Base-by-base conservation (phyloP, 345 rosid genomes). In the Eucalyptus camaldulensis region DNA sequence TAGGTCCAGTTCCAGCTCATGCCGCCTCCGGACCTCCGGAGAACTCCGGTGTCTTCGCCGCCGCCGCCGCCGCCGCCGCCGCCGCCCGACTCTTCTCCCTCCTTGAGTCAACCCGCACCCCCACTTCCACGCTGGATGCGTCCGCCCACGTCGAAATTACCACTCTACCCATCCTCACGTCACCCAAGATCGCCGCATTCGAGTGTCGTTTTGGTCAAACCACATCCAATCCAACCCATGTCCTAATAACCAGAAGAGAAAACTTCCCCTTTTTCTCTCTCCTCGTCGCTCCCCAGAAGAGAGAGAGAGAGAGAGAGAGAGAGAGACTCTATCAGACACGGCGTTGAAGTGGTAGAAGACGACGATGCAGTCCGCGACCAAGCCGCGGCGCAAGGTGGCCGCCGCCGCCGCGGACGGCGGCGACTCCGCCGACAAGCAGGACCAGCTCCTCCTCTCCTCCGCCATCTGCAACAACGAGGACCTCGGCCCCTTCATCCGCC, bases 381-480 rank as follows among this genome's bases (percentile, higher is more conserved):
- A 93, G 93, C 90, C 86, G 72, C 98, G 99, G 93, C 99, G 99
- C 87, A 97, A 95, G 89, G 93, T 93, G 89, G 94, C 89, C 29
- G 76, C 97, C 31, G 56, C 96, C 53, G n/a, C 93, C 8, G 88
- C 93, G 49, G 93, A 91, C 87, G 94, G 92, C 56, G 95, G 93
- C 16, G 97, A 96, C 91, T 93, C 99, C 4, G 97, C 95, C 85
- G 99, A 96, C 54, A 97, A 96, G 90, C 94, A 93, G 62, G 99
- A 97, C 87, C 98, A 94, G 85, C 93, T 96, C 87, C 93, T 96
- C 90, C 96, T 97, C 21, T 97, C 99, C 29, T 94, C 98, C 69
- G 98, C 98, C 91, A 94, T 97, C 90, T 95, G 96, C 93, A 97
- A 97, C 95, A 97, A 96, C 56, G 99, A 97, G 88, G 99, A 97